Evolutionary conservation across 805 yeast species (phyloP).

Genomic region (Barnettozyma sp.): DNA sequence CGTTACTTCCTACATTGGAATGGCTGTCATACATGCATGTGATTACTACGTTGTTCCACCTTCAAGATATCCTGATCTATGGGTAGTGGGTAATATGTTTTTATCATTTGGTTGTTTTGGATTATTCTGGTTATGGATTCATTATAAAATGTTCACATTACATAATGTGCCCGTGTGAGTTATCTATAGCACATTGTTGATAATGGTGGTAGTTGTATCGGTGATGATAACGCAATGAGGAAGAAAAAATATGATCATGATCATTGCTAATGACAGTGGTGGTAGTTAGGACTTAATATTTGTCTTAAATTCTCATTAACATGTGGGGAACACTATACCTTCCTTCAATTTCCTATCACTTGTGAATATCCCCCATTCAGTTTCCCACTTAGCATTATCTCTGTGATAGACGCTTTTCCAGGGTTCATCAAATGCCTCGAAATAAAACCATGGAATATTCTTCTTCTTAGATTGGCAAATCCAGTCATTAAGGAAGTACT

Average conservation of each 20-base stretch:
- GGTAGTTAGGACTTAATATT: no score
- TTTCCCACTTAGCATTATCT: constrained; percentile 49
- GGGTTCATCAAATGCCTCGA: constrained; percentile 69
- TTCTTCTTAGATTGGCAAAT: constrained; percentile 37
- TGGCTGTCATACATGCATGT: constrained; percentile 43
- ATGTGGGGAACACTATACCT: constrained; percentile 34
- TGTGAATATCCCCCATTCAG: constrained; percentile 64
- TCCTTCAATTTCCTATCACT: constrained; percentile 40
- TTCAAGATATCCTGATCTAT: constrained; percentile 65
- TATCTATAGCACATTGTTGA: neutral
- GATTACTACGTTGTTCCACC: constrained; percentile 53
- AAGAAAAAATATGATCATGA: no score
- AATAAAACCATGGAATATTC: constrained; percentile 44
- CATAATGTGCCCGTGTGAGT: constrained; percentile 1
- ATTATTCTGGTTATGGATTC: constrained; percentile 78
- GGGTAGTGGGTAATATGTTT: constrained; percentile 71
- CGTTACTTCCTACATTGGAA: constrained; percentile 44
- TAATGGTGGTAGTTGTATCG: no score
- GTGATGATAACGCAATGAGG: no score
- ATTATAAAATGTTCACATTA: constrained; percentile 40
- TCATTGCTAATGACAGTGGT: no score
- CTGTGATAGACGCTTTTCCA: constrained; percentile 54
- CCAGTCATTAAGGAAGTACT: constrained; percentile 45
- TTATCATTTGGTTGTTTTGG: constrained; percentile 71
- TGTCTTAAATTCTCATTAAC: constrained; percentile 3